Conservation (phyloP, 495 filamentous ascomycete species). For the Ascobolus immersus region DNA sequence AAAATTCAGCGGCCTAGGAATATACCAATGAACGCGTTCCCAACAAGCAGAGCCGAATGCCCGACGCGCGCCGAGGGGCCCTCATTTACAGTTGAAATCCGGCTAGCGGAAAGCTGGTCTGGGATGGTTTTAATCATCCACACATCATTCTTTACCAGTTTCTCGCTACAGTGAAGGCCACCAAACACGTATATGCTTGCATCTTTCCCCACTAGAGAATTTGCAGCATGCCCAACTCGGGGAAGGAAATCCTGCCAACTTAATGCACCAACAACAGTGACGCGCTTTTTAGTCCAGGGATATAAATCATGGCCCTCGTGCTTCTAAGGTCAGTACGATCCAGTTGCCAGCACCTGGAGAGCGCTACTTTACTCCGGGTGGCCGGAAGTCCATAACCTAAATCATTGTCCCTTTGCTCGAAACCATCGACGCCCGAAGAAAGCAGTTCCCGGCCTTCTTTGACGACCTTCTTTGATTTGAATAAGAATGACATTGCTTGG, state of each 20-base stretch:
- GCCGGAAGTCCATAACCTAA: too few relatives aligned
- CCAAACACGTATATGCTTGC: conserved; percentile 97
- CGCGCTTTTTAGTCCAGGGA: conserved; percentile 76
- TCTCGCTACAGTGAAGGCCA: conserved; percentile 69
- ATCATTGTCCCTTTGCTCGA: too few relatives aligned
- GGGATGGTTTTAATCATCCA: conserved; percentile 88
- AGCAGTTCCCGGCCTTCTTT: too few relatives aligned
- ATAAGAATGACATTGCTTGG: too few relatives aligned
- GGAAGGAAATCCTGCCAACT: conserved; percentile 84
- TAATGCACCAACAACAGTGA: conserved; percentile 67
- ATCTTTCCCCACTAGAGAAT: conserved; percentile 76
- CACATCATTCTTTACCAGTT: conserved; percentile 83
- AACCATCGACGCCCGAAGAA: too few relatives aligned
- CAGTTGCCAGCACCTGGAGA: too few relatives aligned
- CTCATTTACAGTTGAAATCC: conserved; percentile 70
- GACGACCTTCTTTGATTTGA: too few relatives aligned
- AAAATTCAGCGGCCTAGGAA: not conserved
- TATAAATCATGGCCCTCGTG: too few relatives aligned
- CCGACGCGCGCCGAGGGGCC: conserved; percentile 89
- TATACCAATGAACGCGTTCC: conserved; percentile 78
- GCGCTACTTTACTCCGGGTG: too few relatives aligned
- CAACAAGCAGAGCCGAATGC: conserved; percentile 79
- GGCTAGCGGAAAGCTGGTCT: conserved; percentile 69
- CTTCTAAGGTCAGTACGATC: too few relatives aligned
- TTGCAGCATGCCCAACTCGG: conserved; percentile 90